Evolutionary conservation across 495 filamentous ascomycete genomes (phyloP).

Genomic region (Geopyxis carbonaria): DNA sequence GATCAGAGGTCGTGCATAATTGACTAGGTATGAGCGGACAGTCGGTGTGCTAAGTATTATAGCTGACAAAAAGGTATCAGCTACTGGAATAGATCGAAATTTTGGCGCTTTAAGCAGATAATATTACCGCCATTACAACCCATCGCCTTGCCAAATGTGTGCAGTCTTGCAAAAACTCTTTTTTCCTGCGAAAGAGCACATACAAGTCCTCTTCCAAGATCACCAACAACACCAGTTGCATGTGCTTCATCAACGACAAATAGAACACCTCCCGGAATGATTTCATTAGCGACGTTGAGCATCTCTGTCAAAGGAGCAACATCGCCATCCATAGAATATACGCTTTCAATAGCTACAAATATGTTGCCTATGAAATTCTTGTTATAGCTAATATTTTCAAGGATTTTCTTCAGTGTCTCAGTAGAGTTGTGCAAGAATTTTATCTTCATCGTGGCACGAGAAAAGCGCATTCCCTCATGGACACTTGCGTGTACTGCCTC

Average conservation of each 20-base stretch:
- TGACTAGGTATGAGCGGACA: slow-evolving; percentile 41
- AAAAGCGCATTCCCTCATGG: slow-evolving; percentile 60
- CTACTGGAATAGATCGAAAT: too few relatives aligned
- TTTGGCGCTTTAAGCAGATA: too few relatives aligned
- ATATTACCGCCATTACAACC: slow-evolving; percentile 52
- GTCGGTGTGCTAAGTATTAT: slow-evolving; percentile 33
- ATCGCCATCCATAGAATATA: slow-evolving; percentile 84
- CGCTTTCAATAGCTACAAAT: slow-evolving; percentile 52
- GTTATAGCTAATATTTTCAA: slow-evolving; percentile 22
- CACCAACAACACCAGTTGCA: slow-evolving; percentile 49
- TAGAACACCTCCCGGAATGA: slow-evolving; percentile 38
- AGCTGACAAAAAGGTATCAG: slow-evolving; percentile 27
- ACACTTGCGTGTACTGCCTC: slow-evolving; percentile 61
- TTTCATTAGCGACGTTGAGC: slow-evolving; percentile 36
- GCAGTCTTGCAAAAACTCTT: slow-evolving; percentile 47
- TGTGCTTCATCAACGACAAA: slow-evolving; percentile 71
- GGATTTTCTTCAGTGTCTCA: slow-evolving; percentile 27
- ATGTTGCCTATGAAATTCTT: slow-evolving; percentile 31
- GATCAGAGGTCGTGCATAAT: slow-evolving; percentile 44
- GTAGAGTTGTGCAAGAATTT: slow-evolving; percentile 49
- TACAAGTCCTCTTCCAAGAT: slow-evolving; percentile 47
- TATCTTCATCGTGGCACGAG: slow-evolving; percentile 33
- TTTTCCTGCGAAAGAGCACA: slow-evolving; percentile 48
- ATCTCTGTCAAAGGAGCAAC: slow-evolving; percentile 45
- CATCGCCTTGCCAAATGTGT: slow-evolving; percentile 66